A percentile compares a stretch with the other conserved stretches of the same genome.
Conservation (phyloP, 1,284 basidiomycete genomes). For the Ustilago vetiveriae region DNA sequence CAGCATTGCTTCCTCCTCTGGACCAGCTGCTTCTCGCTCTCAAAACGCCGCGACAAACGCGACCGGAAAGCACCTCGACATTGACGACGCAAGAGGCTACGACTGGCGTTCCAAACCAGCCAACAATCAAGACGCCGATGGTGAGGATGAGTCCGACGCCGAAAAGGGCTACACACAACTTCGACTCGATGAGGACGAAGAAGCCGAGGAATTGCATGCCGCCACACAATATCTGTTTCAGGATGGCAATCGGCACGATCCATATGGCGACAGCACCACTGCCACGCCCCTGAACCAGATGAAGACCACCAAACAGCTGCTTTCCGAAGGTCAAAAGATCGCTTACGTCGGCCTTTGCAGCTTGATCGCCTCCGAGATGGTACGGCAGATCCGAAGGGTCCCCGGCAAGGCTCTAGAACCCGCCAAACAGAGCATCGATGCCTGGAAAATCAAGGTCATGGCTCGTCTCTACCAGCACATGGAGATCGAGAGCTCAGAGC, state of each 20-base stretch:
- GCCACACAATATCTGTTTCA: conserved; percentile 65
- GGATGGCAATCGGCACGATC: conserved; percentile 50
- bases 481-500: conserved; percentile 63
- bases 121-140: conserved; percentile 11
- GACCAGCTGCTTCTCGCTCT: conserved; percentile 4
- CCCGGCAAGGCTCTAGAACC: conserved; percentile 50
- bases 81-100: conserved; percentile 64
- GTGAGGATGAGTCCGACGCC: conserved; percentile 46
- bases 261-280: conserved; percentile 41
- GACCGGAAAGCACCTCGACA: conserved; percentile 60
- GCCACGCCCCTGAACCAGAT: conserved; percentile 65
- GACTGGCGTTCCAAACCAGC: conserved; percentile 63
- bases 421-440: conserved; percentile 52
- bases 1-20: conserved; percentile 4
- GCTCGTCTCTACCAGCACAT: conserved; percentile 66
- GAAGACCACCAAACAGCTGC: conserved; percentile 64
- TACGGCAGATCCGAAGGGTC: conserved; percentile 45
- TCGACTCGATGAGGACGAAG: conserved; percentile 64
- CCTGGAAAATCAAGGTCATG: conserved; percentile 64
- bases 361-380: conserved; percentile 57
- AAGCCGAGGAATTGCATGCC: conserved; percentile 61
- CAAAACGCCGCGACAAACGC: conserved; percentile 48
- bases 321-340: conserved; percentile 65
- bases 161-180: conserved; percentile 65
- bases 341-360: conserved; percentile 66